Percentiles rank a stretch among this genome's conserved stretches.
These are phyloP conservation scores for Ceratobasidium sp. DNA, from an alignment of 1,284 basidiomycete species.

Conservation along the genomic window DNA sequence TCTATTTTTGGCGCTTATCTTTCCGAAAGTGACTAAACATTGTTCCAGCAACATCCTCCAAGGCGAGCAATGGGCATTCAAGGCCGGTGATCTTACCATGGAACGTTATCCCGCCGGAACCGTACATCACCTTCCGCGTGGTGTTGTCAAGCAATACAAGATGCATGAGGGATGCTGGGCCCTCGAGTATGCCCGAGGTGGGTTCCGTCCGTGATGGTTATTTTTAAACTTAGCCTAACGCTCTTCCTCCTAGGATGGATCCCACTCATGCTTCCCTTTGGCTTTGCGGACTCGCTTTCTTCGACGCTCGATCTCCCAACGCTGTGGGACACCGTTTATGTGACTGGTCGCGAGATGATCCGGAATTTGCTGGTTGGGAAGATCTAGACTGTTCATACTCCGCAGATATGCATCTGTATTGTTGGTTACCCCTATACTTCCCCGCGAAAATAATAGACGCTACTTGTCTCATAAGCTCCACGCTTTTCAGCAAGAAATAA, in stretches of 20 bases:
- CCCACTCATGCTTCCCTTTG: slow-evolving; percentile 91
- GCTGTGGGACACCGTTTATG: slow-evolving; percentile 77
- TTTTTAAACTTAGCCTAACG: background rate
- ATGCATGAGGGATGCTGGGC: slow-evolving; percentile 97
- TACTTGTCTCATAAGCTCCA: background rate
- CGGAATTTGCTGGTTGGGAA: slow-evolving; percentile 85
- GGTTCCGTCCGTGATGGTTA: slow-evolving; percentile 44
- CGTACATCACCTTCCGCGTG: slow-evolving; percentile 84
- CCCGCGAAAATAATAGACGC: background rate
- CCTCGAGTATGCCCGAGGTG: slow-evolving; percentile 92
- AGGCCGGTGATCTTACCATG: slow-evolving; percentile 78
- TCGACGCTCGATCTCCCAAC: slow-evolving; percentile 91
- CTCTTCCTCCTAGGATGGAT: slow-evolving; percentile 73
- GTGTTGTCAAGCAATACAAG: slow-evolving; percentile 93
- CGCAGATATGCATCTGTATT: background rate
- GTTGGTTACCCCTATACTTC: background rate
- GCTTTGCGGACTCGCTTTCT: slow-evolving; percentile 82
- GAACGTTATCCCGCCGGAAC: slow-evolving; percentile 86
- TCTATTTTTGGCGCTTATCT: background rate
- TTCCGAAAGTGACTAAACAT: background rate
- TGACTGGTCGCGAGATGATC: slow-evolving; percentile 85
- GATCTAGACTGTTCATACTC: slow-evolving; percentile 61
- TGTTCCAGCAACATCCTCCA: slow-evolving; percentile 74
- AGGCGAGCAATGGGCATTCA: slow-evolving; percentile 93
- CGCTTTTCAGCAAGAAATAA: background rate